Percentiles rank a stretch among this genome's conserved stretches.
These are phyloP conservation scores for Dipodascopsis uninucleata DNA, from an alignment of 805 yeast genomes.

Conservation along the genomic window DNA sequence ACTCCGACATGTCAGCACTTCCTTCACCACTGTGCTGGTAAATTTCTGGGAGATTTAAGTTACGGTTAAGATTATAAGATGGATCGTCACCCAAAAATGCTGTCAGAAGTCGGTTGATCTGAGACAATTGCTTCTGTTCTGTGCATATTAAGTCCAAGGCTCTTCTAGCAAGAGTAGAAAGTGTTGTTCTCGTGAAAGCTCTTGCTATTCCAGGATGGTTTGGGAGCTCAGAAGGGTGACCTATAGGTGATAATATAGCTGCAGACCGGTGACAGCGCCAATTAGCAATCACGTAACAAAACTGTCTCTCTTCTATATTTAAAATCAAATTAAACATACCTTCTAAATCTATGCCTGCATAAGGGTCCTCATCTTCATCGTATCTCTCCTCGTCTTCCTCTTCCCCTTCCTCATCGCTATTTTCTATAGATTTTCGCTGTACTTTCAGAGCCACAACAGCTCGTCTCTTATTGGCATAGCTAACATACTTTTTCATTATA, in stretches of 20 bases:
- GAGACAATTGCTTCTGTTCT: constrained; percentile 75
- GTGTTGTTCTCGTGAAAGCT: constrained; percentile 57
- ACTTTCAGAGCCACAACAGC: constrained; percentile 36
- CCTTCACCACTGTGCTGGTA: constrained; percentile 48
- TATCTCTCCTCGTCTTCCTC: constrained; percentile 35
- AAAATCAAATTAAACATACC: constrained; percentile 21
- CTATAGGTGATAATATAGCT: constrained; percentile 68
- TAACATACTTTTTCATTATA: constrained; percentile 29
- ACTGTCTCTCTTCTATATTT: neutral
- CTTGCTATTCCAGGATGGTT: constrained; percentile 64
- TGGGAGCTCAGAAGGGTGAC: constrained; percentile 74
- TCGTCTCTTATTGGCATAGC: constrained; percentile 37
- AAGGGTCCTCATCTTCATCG: constrained; percentile 43
- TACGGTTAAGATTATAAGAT: constrained; percentile 56
- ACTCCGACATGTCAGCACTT: neutral
- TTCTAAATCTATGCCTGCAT: constrained; percentile 50
- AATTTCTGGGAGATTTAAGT: constrained; percentile 62
- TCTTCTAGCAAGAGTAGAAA: constrained; percentile 62
- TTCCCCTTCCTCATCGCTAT: constrained; percentile 32
- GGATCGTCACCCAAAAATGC: constrained; percentile 87
- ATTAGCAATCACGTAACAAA: neutral
- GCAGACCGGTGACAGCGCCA: constrained; percentile 24
- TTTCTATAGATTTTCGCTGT: constrained; percentile 25
- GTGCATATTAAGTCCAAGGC: constrained; percentile 73
- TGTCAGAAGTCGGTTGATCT: constrained; percentile 66